Evolutionary conservation across 2,329 filamentous ascomycete species (phyloP).

Genomic region (Basipetospora chlamydospora): DNA sequence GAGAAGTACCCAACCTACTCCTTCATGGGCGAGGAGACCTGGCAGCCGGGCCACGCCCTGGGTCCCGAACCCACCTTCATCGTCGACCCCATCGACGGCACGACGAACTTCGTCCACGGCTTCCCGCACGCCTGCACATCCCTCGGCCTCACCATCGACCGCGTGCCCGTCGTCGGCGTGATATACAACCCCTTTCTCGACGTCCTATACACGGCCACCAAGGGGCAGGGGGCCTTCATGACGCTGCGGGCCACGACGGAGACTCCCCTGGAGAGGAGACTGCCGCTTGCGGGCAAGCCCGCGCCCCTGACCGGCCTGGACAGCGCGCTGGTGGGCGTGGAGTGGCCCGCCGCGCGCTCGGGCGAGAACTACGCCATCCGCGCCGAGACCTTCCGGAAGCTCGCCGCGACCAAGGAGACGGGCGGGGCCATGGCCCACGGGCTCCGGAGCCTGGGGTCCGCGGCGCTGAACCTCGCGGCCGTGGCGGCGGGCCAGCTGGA

Average conservation of each 20-base stretch:
- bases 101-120: slow-evolving; percentile 66
- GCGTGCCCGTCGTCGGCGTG: slow-evolving; percentile 51
- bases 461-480: slow-evolving; percentile 60
- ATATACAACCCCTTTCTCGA: slow-evolving; percentile 69
- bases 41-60: slow-evolving; percentile 49
- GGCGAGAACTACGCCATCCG: slow-evolving; percentile 61
- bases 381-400: slow-evolving; percentile 46
- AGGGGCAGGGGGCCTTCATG: slow-evolving; percentile 50
- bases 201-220: slow-evolving; percentile 53
- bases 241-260: slow-evolving; percentile 25
- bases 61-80: slow-evolving; percentile 60
- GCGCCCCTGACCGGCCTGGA: slow-evolving; percentile 46
- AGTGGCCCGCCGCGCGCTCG: slow-evolving; percentile 57
- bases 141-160: slow-evolving; percentile 53
- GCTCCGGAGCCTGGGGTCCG: slow-evolving; percentile 54
- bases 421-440: slow-evolving; percentile 67
- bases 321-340: slow-evolving; percentile 50
- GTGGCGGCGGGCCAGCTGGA: slow-evolving; percentile 60
- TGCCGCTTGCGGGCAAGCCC: slow-evolving; percentile 30
- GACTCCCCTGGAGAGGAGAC: slow-evolving; percentile 14
- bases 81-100: slow-evolving; percentile 72
- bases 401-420: slow-evolving; percentile 40
- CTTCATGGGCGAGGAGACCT: slow-evolving; percentile 68
- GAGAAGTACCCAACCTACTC: slow-evolving; percentile 38
- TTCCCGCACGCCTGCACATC: slow-evolving; percentile 65